These are phyloP conservation scores for Coffea eugenioides DNA, from an alignment of 257 asterid species.

Conservation along the genomic window DNA sequence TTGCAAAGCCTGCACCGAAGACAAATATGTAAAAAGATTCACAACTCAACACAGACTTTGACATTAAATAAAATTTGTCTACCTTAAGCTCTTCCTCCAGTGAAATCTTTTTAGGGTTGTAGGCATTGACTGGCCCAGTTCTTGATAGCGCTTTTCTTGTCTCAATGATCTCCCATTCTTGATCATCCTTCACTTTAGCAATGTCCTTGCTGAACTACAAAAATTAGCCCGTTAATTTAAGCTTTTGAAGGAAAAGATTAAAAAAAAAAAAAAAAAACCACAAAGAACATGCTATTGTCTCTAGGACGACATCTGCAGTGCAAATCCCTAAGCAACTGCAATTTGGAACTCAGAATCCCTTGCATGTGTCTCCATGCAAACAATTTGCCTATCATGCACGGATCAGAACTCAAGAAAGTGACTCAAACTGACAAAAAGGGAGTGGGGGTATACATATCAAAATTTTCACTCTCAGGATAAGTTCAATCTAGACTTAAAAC, in stretches of 20 bases:
- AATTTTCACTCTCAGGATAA: background rate
- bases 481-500: background rate
- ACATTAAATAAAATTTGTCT: slow-evolving; percentile 16
- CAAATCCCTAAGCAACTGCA: background rate
- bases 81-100: slow-evolving; percentile 93
- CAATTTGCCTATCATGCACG: background rate
- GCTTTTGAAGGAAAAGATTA: background rate
- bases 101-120: slow-evolving; percentile 70
- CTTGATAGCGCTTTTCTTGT: slow-evolving; percentile 75
- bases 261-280: background rate
- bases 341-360: background rate
- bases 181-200: slow-evolving; percentile 85
- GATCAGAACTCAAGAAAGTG: background rate
- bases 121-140: slow-evolving; percentile 75
- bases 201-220: slow-evolving; percentile 77
- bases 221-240: slow-evolving; percentile 5
- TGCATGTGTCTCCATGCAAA: background rate
- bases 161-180: slow-evolving; percentile 93
- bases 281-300: background rate
- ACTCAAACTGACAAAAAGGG: background rate
- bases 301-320: background rate
- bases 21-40: background rate
- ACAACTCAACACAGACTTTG: background rate
- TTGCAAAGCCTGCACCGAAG: slow-evolving; percentile 60
- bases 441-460: background rate